Base-by-base conservation (phyloP, 192 early-diverging fungal genomes). In the Backusella circina region DNA sequence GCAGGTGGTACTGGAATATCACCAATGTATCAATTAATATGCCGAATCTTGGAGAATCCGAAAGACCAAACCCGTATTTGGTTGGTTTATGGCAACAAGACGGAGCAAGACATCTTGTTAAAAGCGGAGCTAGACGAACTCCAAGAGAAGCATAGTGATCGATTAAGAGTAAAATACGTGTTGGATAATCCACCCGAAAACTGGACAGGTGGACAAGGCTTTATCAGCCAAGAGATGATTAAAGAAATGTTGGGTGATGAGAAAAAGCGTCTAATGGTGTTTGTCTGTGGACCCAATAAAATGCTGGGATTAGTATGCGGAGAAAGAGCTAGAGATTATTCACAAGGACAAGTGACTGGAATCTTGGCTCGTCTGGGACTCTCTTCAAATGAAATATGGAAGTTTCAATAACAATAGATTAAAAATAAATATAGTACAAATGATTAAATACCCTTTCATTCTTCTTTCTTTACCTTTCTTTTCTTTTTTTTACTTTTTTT, bases 1-100 rank as follows among this genome's bases (percentile, higher is more conserved):
- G 91, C 91, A 50, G 93, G 93, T 78, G 93, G 93, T n/a, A 92
- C 93, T 2, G 93, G 93, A n/a, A 89, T 93, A 23, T 87, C 93
- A 4, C 91, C 91, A 37, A 87, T 94, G 84, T 85, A 90, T 75
- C 87, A 91, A 74, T 76, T 91, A 13, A 88, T 90, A 5, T 79
- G 84, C 26, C 81, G 77, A 2, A 82, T 85, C 18, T 72, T 93
- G 23, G 67, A 72, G 15, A 73, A 90, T 39, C 74, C 84, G 0
- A 44, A 67, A 2, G 85, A 88, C 67, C 76, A 72, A 28, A 88
- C 83, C 67, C 83, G 79, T 30, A 64, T 88, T 26, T 85, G 87
- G 57, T 68, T 89, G 9, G 67, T 89, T 41, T 89, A 88, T 65
- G 86, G 84, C 0, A 83, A 82, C 31, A 81, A 80, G 35, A 73